A percentile compares a stretch with the other conserved stretches of the same genome.
These are phyloP conservation scores for Sechiopsis laciniata DNA, from an alignment of 306 rosid genomes.

Conservation along the genomic window DNA sequence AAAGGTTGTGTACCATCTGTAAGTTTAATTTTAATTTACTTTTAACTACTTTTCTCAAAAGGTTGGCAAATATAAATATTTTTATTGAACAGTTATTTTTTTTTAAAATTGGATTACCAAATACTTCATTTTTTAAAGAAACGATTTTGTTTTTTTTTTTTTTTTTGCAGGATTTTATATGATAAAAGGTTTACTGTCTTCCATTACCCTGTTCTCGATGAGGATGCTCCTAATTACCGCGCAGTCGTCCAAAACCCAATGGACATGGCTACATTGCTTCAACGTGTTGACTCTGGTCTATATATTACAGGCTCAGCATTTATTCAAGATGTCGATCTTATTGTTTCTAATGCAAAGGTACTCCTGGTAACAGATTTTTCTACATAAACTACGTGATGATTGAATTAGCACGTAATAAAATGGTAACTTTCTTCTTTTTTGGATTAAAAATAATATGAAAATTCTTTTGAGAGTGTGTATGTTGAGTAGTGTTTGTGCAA, in stretches of 20 bases:
- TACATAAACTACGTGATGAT: conserved; percentile 3
- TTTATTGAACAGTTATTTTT: no score
- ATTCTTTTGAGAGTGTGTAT: background rate
- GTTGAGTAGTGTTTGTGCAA: background rate
- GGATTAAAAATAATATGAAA: background rate
- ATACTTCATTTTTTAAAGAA: background rate
- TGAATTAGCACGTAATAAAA: background rate
- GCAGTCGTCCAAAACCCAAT: conserved; percentile 82
- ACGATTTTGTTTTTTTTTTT: background rate
- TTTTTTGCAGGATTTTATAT: conserved; percentile 62
- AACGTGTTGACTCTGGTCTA: conserved; percentile 82
- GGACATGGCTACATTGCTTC: conserved; percentile 83
- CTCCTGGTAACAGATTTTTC: conserved; percentile 11
- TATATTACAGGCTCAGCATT: conserved; percentile 68
- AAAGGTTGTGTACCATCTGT: no score
- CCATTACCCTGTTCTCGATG: conserved; percentile 89
- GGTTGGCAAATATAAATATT: no score
- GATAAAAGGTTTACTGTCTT: conserved; percentile 89
- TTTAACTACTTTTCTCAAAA: no score
- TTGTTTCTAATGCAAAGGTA: conserved; percentile 92
- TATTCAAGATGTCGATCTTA: conserved; percentile 77
- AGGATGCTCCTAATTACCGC: conserved; percentile 96
- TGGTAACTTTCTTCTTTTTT: background rate
- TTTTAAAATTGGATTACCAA: no score
- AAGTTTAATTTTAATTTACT: no score